Conservation (phyloP, 73 alveolate genomes). For the Diophrys sp. region DNA sequence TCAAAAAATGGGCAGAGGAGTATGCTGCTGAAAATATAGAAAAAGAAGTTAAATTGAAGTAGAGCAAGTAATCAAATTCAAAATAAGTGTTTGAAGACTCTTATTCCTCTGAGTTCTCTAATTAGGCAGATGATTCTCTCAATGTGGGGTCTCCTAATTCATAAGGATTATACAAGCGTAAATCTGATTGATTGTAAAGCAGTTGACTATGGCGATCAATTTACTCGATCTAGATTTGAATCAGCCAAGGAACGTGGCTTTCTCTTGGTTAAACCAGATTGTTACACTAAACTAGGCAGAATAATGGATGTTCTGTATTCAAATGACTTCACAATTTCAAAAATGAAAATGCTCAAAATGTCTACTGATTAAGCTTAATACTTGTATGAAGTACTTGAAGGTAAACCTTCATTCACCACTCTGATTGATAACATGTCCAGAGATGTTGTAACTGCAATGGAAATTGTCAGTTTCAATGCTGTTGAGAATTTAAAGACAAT, state of each 20-base stretch:
- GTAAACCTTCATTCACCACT: slow-evolving; percentile 79
- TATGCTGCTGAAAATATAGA: too few relatives aligned
- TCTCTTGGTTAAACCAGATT: slow-evolving; percentile 94
- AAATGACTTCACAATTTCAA: slow-evolving; percentile 80
- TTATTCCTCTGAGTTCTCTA: too few relatives aligned
- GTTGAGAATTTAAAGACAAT: slow-evolving; percentile 74
- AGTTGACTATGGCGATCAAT: slow-evolving; percentile 91
- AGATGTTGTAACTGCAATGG: slow-evolving; percentile 91
- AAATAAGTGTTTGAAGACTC: too few relatives aligned
- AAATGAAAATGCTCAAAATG: slow-evolving; percentile 83
- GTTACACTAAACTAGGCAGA: slow-evolving; percentile 88
- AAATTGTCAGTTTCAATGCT: slow-evolving; percentile 84
- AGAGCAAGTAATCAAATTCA: too few relatives aligned
- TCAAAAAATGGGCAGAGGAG: too few relatives aligned
- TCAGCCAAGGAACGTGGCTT: slow-evolving; percentile 67
- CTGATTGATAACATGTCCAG: slow-evolving; percentile 71
- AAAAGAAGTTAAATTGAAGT: too few relatives aligned
- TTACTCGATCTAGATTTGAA: slow-evolving; percentile 80
- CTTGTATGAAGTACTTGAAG: slow-evolving; percentile 65
- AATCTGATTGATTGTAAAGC: too few relatives aligned
- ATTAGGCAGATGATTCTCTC: too few relatives aligned
- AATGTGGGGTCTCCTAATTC: too few relatives aligned
- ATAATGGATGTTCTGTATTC: slow-evolving; percentile 73
- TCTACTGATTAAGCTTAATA: slow-evolving; percentile 65
- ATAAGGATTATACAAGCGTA: too few relatives aligned